Conservation (phyloP, 2,329 filamentous ascomycete species). For the Cladophialophora chaetospira region DNA sequence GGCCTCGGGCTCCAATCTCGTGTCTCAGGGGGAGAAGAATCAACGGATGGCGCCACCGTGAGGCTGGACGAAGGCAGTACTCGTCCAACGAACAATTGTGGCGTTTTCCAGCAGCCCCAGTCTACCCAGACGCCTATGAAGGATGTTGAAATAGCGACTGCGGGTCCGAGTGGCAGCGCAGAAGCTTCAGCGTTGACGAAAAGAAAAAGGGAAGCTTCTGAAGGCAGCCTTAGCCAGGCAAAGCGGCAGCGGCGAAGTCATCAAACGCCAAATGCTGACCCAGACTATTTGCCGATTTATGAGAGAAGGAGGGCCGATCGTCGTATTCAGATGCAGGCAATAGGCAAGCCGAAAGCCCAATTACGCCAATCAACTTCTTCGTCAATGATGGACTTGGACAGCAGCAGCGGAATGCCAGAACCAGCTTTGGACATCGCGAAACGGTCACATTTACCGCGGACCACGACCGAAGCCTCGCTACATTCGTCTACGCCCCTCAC, state of each 20-base stretch:
- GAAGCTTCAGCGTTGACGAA: background rate
- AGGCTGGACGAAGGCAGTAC: background rate
- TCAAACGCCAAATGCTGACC: background rate
- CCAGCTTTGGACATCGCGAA: background rate
- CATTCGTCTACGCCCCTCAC: conserved; percentile 14
- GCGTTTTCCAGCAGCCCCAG: background rate
- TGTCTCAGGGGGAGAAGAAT: background rate
- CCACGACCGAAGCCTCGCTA: background rate
- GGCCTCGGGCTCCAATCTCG: background rate
- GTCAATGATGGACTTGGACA: background rate
- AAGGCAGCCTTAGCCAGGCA: background rate
- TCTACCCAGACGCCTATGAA: background rate
- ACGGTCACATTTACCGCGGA: background rate
- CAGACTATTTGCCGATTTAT: background rate
- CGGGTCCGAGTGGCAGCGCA: background rate
- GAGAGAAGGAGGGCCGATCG: background rate
- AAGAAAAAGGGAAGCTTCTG: conserved; percentile 1
- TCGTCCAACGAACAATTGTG: background rate
- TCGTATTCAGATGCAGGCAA: background rate
- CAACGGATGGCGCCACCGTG: background rate
- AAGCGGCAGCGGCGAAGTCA: background rate
- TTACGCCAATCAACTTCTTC: background rate
- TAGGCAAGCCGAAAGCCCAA: background rate
- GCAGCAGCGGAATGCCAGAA: background rate
- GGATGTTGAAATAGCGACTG: background rate